Percentiles rank a stretch among this genome's conserved stretches.
These are phyloP conservation scores for Crithidia fasciculata DNA, from an alignment of 208 protist species.

Conservation along the genomic window DNA sequence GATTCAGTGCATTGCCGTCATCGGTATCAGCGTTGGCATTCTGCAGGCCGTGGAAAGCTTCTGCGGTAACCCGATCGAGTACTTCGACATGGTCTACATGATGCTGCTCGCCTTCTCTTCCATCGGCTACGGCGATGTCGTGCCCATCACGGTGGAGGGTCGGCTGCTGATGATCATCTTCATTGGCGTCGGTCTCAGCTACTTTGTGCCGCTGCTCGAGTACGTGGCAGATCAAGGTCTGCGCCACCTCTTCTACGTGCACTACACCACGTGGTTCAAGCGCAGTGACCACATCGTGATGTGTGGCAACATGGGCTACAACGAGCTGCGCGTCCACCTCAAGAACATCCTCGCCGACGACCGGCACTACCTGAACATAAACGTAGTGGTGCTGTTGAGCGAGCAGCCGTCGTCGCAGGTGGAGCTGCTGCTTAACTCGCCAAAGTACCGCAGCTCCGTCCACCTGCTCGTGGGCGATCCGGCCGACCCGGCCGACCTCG, in stretches of 20 bases:
- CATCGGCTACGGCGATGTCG: constrained; percentile 46
- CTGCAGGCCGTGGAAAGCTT: constrained; percentile 48
- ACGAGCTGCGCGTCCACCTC: constrained; percentile 45
- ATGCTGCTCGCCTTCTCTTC: constrained; percentile 48
- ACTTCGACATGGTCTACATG: constrained; percentile 46
- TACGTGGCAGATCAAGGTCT: constrained; percentile 45
- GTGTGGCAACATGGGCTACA: constrained; percentile 32
- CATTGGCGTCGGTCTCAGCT: constrained; percentile 41
- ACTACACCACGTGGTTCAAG: constrained; percentile 48
- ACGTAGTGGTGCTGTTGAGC: constrained; percentile 36
- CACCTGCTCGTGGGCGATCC: constrained; percentile 39
- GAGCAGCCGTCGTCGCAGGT: constrained; percentile 38
- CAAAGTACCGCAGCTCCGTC: constrained; percentile 43
- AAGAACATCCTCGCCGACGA: constrained; percentile 46
- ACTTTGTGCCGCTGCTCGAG: constrained; percentile 42
- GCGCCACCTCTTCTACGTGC: constrained; percentile 28
- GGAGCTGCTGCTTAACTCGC: constrained; percentile 40
- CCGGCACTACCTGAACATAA: constrained; percentile 37
- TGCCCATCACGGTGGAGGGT: constrained; percentile 31
- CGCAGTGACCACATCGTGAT: constrained; percentile 40
- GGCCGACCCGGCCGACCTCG: constrained; percentile 26
- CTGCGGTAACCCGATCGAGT: constrained; percentile 42
- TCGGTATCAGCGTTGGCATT: constrained; percentile 44
- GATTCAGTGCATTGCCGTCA: constrained; percentile 48
- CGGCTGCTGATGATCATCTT: constrained; percentile 44